Conservation (phyloP, 768 basidiomycete genomes). For the Boletus pseudo-olivaceus region DNA sequence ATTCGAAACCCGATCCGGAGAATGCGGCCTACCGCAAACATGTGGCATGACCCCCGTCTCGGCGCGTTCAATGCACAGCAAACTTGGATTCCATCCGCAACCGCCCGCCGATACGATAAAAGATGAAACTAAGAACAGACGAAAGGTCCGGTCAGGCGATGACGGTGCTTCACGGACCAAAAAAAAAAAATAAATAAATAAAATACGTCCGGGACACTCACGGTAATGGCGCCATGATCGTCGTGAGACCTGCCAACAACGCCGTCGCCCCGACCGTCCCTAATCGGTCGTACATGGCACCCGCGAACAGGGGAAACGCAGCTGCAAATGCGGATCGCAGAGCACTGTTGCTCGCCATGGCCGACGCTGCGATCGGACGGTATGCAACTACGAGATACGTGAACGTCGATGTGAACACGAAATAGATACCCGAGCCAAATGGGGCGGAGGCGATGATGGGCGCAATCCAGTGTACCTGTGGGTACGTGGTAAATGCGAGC, state of each 20-base stretch:
- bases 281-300: conserved; percentile 47
- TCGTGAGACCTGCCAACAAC: conserved; percentile 62
- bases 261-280: conserved; percentile 73
- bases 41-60: too few relatives aligned
- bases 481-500: conserved; percentile 54
- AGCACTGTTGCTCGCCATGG: conserved; percentile 64
- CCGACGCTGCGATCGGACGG: conserved; percentile 52
- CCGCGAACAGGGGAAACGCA: conserved; percentile 51
- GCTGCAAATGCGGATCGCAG: conserved; percentile 46
- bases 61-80: conserved; percentile 23
- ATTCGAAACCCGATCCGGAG: too few relatives aligned
- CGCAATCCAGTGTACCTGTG: conserved; percentile 44
- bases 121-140: conserved; percentile 40
- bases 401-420: conserved; percentile 67
- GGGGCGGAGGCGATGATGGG: conserved; percentile 44
- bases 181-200: neutral
- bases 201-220: conserved; percentile 31
- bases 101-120: conserved; percentile 44
- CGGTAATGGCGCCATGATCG: conserved; percentile 61
- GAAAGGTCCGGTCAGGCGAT: neutral
- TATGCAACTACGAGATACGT: conserved; percentile 54
- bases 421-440: conserved; percentile 55
- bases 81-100: conserved; percentile 44
- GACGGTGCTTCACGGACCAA: too few relatives aligned
- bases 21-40: too few relatives aligned